Percentiles rank a stretch among this genome's conserved stretches.
Evolutionary conservation across 1,284 basidiomycete genomes (phyloP).

Genomic region (Boletellus dicymbophilus): DNA sequence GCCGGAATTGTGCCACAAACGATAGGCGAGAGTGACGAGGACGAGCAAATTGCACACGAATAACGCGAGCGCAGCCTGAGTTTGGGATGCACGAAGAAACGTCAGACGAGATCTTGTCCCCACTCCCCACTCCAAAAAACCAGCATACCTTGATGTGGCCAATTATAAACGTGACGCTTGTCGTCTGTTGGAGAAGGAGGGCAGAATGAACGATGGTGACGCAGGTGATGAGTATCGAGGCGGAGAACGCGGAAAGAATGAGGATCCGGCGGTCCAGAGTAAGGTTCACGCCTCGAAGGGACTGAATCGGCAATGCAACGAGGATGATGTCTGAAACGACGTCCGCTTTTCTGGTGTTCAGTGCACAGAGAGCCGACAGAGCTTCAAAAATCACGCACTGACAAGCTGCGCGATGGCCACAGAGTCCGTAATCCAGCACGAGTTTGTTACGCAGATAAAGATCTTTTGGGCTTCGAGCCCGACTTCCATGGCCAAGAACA

Average conservation of each 20-base stretch:
- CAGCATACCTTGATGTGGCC: slow-evolving; percentile 24
- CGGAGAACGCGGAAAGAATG: slow-evolving; percentile 18
- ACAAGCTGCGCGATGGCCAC: slow-evolving; percentile 20
- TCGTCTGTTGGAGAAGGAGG: slow-evolving; percentile 1
- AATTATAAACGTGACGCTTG: slow-evolving; percentile 14
- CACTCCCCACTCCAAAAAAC: too few relatives aligned
- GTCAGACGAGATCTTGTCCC: too few relatives aligned
- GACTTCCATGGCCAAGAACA: slow-evolving; percentile 27
- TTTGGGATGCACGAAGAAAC: too few relatives aligned
- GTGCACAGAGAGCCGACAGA: too few relatives aligned
- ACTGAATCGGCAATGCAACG: slow-evolving; percentile 20
- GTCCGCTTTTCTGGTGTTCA: too few relatives aligned
- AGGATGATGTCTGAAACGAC: slow-evolving; percentile 29
- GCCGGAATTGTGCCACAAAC: too few relatives aligned
- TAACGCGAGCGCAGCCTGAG: slow-evolving; percentile 18
- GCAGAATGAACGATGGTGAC: slow-evolving; percentile 21
- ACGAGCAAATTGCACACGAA: slow-evolving; percentile 33
- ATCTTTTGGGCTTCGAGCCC: slow-evolving; percentile 19
- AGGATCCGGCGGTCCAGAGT: slow-evolving; percentile 18
- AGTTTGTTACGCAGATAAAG: slow-evolving; percentile 5
- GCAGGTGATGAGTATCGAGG: slow-evolving; percentile 16
- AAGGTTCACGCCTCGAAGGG: slow-evolving; percentile 11
- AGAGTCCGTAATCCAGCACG: slow-evolving; percentile 6
- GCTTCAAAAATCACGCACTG: too few relatives aligned
- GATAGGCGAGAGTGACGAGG: slow-evolving; percentile 24